Conservation (phyloP, 345 rosid genomes). For the Hevea brasiliensis region DNA sequence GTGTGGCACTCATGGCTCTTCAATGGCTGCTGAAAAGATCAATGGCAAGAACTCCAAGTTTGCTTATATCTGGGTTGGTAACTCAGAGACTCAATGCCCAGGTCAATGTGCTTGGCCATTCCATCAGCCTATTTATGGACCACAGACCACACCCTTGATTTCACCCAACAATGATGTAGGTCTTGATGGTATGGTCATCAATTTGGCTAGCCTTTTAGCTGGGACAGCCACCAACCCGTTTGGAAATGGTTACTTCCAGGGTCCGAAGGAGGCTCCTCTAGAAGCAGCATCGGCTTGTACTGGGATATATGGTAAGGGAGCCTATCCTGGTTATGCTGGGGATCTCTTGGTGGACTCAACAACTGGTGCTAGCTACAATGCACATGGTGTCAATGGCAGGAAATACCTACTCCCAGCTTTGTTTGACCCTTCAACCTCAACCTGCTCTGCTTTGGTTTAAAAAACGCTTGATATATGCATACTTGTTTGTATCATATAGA, state of each 20-base stretch:
- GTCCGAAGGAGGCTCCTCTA: constrained; percentile 33
- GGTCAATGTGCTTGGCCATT: constrained; percentile 38
- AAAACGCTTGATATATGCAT: background rate
- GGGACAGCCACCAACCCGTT: constrained; percentile 34
- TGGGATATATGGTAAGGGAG: constrained; percentile 28
- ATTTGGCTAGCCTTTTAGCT: constrained; percentile 30
- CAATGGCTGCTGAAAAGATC: constrained; percentile 2
- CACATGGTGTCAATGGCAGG: constrained; percentile 29
- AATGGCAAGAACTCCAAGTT: constrained; percentile 14
- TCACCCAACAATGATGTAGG: constrained; percentile 36
- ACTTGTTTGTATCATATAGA: background rate
- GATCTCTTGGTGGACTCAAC: constrained; percentile 24
- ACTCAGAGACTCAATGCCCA: constrained; percentile 34
- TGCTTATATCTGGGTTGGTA: constrained; percentile 39
- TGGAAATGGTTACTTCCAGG: constrained; percentile 35
- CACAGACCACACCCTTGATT: constrained; percentile 21
- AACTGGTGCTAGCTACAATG: constrained; percentile 33
- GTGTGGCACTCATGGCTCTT: constrained; percentile 31
- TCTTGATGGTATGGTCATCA: constrained; percentile 30
- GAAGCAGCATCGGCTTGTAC: constrained; percentile 36
- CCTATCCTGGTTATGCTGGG: constrained; percentile 36
- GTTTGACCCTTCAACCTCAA: constrained; percentile 24
- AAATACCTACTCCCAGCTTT: constrained; percentile 34
- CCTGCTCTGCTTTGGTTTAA: constrained; percentile 25
- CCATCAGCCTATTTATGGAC: constrained; percentile 36